Base-by-base conservation (phyloP, 805 yeast species). In the Candida lessepsii region DNA sequence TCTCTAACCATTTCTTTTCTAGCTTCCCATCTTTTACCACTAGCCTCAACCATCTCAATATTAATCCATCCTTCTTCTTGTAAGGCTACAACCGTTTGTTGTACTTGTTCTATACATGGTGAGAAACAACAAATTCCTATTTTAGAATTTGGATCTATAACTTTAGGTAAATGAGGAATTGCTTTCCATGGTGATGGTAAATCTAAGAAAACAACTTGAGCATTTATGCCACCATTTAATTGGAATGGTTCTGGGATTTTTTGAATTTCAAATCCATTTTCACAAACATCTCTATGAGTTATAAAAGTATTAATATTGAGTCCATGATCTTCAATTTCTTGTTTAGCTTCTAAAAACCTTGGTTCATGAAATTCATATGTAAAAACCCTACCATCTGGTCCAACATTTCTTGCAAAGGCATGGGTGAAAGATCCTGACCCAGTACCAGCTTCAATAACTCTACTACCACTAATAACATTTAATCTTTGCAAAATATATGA, bases 151-250 rank as follows among this genome's bases (percentile, higher is more conserved):
- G 65, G 59, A 7, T 84, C 65, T 11, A 86, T 72, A 1, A 85
- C 95, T 23, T 55, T 50, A 9, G 70, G 64, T 33, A 91, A 63
- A 60, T 84, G 83, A 5, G 88, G 87, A 39, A 93, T 84, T 5
- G 99, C 99, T 26, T 80, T 80, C 97, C 98, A 91, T 7, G 99
- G 99, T 4, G 96, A 81, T 3, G 99, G 99, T 35, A 93, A 72
- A 58, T 93, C 99, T 47, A 93, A 71, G 54, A 93, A 93, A 0
- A 93, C 78, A 2, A 83, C 81, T 41, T 82, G 82, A 0, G 89
- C 95, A 29, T 73, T 62, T n/a, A 83, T 50, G 0, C 52, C 52
- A 1, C 58, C 59, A 21, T 53, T 42, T 3, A 32, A 10, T 16
- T 42, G 44, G 37, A 60, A 57, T 2, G 44, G 28, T 14, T 39